These are phyloP conservation scores for Arabis hirsuta DNA, from an alignment of 345 rosid genomes.

Conservation along the genomic window DNA sequence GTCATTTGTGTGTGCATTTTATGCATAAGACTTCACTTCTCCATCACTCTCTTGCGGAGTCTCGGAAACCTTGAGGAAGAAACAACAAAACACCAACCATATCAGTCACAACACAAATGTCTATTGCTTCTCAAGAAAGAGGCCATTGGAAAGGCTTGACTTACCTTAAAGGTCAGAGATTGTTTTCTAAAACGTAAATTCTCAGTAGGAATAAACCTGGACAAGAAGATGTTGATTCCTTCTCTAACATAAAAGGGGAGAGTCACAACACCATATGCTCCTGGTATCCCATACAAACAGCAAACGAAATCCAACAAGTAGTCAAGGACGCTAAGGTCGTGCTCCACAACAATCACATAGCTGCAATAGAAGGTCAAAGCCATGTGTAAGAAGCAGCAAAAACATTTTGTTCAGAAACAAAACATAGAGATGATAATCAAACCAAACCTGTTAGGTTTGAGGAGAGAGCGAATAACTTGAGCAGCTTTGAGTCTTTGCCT, in stretches of 20 bases:
- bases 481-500: constrained; percentile 93
- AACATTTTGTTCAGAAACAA: neutral
- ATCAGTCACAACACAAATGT: constrained; percentile 4
- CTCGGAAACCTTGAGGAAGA: constrained; percentile 73
- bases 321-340: constrained; percentile 84
- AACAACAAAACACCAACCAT: neutral
- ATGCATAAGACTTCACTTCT: constrained; percentile 86
- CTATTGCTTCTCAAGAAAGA: neutral
- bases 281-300: constrained; percentile 86
- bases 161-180: constrained; percentile 82
- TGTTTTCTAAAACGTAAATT: constrained; percentile 85
- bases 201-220: constrained; percentile 90
- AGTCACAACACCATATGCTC: constrained; percentile 92
- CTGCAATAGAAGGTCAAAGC: constrained; percentile 42
- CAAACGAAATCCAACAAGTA: constrained; percentile 88
- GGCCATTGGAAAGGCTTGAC: neutral
- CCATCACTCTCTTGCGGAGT: constrained; percentile 77
- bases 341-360: constrained; percentile 92
- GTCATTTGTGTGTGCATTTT: no score
- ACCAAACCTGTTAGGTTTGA: constrained; percentile 68
- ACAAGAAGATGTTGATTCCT: constrained; percentile 83
- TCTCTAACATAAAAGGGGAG: constrained; percentile 90
- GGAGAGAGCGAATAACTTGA: constrained; percentile 80
- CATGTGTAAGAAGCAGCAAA: neutral
- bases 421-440: neutral